Evolutionary conservation across 2,329 filamentous ascomycete genomes (phyloP).

Genomic region (Penicillium occitanis): DNA sequence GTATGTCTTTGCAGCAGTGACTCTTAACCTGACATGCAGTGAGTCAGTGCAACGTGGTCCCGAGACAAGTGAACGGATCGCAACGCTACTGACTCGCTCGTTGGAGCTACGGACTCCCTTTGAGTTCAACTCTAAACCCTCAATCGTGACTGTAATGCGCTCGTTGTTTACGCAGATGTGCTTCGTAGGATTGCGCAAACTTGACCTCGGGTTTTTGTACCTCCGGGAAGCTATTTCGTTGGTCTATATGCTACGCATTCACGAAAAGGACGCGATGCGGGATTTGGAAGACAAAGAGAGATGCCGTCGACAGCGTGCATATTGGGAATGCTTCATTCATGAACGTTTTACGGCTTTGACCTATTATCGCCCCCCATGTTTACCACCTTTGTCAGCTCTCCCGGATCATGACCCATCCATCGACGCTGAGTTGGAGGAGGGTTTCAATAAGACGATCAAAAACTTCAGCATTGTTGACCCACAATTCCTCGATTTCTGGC

Average conservation of each 20-base stretch:
- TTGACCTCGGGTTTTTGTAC: conserved; percentile 52
- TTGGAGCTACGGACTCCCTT: conserved; percentile 40
- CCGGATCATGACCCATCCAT: conserved; percentile 45
- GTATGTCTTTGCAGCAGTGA: conserved; percentile 49
- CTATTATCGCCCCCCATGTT: conserved; percentile 48
- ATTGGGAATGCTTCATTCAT: conserved; percentile 59
- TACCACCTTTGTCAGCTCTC: conserved; percentile 40
- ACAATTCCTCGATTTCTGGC: conserved; percentile 49
- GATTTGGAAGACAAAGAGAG: conserved; percentile 38
- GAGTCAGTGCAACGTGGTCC: conserved; percentile 23
- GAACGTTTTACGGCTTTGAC: conserved; percentile 58
- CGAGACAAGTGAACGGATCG: conserved; percentile 32
- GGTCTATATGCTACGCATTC: conserved; percentile 48
- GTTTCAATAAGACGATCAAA: conserved; percentile 48
- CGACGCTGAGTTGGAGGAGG: conserved; percentile 42
- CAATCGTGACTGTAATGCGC: conserved; percentile 51
- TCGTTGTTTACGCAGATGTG: conserved; percentile 56
- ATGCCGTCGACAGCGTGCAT: conserved; percentile 50
- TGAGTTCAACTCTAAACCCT: conserved; percentile 41
- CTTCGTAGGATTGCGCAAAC: conserved; percentile 50
- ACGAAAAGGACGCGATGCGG: conserved; percentile 39
- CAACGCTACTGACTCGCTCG: conserved; percentile 34
- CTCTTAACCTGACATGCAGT: conserved; percentile 43
- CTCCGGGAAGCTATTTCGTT: conserved; percentile 53
- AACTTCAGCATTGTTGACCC: conserved; percentile 48